Base-by-base conservation (phyloP, 2,329 filamentous ascomycete genomes). In the Lojkania enalia region DNA sequence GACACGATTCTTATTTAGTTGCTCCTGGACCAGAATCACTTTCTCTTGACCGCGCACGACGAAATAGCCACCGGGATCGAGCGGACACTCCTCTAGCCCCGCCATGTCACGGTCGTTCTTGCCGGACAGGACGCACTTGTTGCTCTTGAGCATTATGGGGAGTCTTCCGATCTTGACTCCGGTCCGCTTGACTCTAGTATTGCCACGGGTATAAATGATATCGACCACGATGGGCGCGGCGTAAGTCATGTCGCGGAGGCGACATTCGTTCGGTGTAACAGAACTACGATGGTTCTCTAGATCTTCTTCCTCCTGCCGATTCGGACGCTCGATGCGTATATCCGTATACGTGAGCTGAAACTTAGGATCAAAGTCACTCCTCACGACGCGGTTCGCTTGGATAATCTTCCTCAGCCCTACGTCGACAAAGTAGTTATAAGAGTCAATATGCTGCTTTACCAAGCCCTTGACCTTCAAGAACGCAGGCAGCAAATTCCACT, bases 31-130 rank as follows among this genome's bases (percentile, higher is more conserved):
- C 32, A 99, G 76, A 64, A 99, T 99, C 58, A 99, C 94, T 76
- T 99, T 99, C 70, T 99, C 94, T 15, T 95, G 96, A 35, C 94
- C 94, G 60, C 92, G 90, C 55, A 97, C 90, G 62, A 99, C 94
- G 63, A 99, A 99, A 70, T 99, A 99, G 40, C 94, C 94, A 52
- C 94, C 94, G 1, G 95, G 94, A 64, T 99, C 94, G 30, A 99
- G 77, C 12, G 94, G 90, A 63, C 94, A 99, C 73, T 99, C 94
- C 63, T 95, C 94, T 78, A 97, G 86, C 37, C 85, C 74, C 49
- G 90, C 89, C 91, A 97, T 95, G 63, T 95, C 81, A 13, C 84
- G 79, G 55, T 96, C 94, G 41, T 84, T 88, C 60, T 91, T 92
- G 46, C 87, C 86, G 48, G 83, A 82, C 42, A 99, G 78, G 30